phyloP scores from a whole-genome alignment of 495 filamentous ascomycete genomes.

The Talaromyces nanjingensis region DNA sequence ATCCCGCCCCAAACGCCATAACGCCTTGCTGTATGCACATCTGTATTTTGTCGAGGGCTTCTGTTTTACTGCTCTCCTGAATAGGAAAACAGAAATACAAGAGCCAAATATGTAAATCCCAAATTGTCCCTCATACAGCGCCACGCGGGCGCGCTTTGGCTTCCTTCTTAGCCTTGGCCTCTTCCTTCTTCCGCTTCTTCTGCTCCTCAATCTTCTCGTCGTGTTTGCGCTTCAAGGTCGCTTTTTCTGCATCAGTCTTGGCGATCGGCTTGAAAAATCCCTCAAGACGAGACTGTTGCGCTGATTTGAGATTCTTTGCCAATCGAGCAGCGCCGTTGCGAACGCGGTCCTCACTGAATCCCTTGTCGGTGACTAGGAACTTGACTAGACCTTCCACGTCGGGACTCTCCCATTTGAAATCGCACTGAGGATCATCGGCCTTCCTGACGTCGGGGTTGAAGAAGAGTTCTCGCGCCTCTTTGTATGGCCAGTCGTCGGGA shows the following conservation, averaged over 20 bases:
- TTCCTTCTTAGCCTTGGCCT: conserved; percentile 81
- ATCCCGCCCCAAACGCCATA: background rate
- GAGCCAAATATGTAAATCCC: background rate
- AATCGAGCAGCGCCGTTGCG: conserved; percentile 66
- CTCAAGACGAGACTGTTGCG: conserved; percentile 86
- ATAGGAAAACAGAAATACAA: background rate
- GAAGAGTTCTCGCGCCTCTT: conserved; percentile 88
- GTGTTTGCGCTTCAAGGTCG: conserved; percentile 80
- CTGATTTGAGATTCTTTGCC: conserved; percentile 79
- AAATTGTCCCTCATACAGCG: conserved; percentile 31
- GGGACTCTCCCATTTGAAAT: conserved; percentile 96
- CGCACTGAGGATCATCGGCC: conserved; percentile 80
- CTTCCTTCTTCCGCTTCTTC: conserved; percentile 90
- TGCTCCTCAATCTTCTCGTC: conserved; percentile 82
- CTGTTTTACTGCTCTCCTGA: background rate
- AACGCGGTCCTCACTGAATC: conserved; percentile 92
- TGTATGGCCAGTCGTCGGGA: conserved; percentile 88
- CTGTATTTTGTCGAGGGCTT: background rate
- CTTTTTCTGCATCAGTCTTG: conserved; percentile 77
- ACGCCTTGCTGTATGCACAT: background rate
- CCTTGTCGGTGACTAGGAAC: conserved; percentile 89
- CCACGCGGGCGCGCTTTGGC: conserved; percentile 81
- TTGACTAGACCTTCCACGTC: conserved; percentile 82
- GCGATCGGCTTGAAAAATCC: conserved; percentile 97
- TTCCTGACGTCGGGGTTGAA: conserved; percentile 78